phyloP scores from a whole-genome alignment of 139 green algal genomes.

The Protoeuglena noctilucae region DNA sequence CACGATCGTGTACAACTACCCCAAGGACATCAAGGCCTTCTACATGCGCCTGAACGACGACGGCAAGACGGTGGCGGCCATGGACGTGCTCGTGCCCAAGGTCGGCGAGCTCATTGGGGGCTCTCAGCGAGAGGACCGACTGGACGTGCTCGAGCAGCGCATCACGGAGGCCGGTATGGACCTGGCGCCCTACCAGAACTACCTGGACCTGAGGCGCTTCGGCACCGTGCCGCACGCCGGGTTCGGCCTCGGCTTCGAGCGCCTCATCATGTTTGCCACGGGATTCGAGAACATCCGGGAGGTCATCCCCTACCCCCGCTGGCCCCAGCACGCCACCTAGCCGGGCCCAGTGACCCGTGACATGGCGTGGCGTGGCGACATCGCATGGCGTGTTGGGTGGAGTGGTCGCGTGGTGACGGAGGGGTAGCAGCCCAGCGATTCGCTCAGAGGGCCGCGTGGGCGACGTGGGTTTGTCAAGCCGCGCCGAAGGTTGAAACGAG shows the following conservation, averaged over 20 bases:
- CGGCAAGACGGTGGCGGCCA: conserved; percentile 53
- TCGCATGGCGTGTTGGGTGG: too few relatives aligned
- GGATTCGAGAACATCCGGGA: conserved; percentile 60
- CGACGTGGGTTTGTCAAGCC: too few relatives aligned
- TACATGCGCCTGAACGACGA: conserved; percentile 71
- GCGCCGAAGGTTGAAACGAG: too few relatives aligned
- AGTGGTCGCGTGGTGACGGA: too few relatives aligned
- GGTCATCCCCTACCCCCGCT: conserved; percentile 59
- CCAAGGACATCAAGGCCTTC: conserved; percentile 63
- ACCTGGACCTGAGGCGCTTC: conserved; percentile 51
- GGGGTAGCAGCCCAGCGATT: too few relatives aligned
- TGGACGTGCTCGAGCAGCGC: conserved; percentile 35
- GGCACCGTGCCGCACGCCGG: conserved; percentile 50
- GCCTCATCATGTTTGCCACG: conserved; percentile 48
- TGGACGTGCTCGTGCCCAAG: conserved; percentile 58
- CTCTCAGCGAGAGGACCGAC: conserved; percentile 48
- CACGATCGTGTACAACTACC: conserved; percentile 36
- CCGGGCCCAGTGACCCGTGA: too few relatives aligned
- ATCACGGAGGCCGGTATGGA: conserved; percentile 26
- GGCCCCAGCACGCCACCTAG: conserved; percentile 17
- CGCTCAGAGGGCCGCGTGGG: too few relatives aligned
- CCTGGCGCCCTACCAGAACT: conserved; percentile 43
- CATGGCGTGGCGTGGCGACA: neutral
- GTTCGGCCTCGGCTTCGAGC: conserved; percentile 59
- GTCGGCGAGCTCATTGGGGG: conserved; percentile 61